These are phyloP conservation scores for Sugiyamaella boreocaroliniensis DNA, from an alignment of 805 yeast species.

Conservation along the genomic window DNA sequence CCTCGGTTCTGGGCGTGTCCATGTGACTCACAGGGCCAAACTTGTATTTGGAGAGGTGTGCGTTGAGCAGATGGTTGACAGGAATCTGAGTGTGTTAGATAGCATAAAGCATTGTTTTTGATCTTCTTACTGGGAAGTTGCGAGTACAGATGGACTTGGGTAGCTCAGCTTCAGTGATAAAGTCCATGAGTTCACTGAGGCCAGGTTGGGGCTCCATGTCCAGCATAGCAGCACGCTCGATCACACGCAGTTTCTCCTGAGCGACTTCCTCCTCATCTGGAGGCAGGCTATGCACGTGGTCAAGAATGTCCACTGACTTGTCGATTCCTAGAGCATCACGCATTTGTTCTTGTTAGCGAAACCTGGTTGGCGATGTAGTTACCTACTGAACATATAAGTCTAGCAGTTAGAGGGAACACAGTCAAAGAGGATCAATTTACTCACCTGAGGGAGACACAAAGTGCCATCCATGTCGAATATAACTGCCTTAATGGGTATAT, in stretches of 20 bases:
- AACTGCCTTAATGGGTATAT: slow-evolving; percentile 42
- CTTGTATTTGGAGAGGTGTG: slow-evolving; percentile 36
- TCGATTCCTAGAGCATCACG: slow-evolving; percentile 49
- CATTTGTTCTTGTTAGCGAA: slow-evolving; percentile 41
- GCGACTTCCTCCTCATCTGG: slow-evolving; percentile 39
- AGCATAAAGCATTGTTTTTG: not conserved
- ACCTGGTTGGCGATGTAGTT: not conserved
- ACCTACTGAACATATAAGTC: slow-evolving; percentile 20
- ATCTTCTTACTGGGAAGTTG: slow-evolving; percentile 36
- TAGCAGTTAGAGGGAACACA: not conserved
- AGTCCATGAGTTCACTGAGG: slow-evolving; percentile 37
- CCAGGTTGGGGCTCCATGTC: slow-evolving; percentile 48
- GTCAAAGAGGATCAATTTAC: slow-evolving; percentile 9
- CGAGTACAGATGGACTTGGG: slow-evolving; percentile 58
- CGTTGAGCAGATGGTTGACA: slow-evolving; percentile 44
- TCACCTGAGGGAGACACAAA: slow-evolving; percentile 52
- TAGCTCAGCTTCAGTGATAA: slow-evolving; percentile 27
- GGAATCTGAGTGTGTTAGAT: slow-evolving; percentile 33
- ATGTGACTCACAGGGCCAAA: slow-evolving; percentile 38
- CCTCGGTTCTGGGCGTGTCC: not conserved
- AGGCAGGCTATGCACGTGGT: slow-evolving; percentile 41
- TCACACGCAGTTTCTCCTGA: slow-evolving; percentile 39
- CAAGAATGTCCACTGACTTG: slow-evolving; percentile 45
- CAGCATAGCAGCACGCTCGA: slow-evolving; percentile 59
- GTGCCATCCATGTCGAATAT: slow-evolving; percentile 82